Evolutionary conservation across 2,329 filamentous ascomycete species (phyloP).

Genomic region (Cordyceps cateniannulata): DNA sequence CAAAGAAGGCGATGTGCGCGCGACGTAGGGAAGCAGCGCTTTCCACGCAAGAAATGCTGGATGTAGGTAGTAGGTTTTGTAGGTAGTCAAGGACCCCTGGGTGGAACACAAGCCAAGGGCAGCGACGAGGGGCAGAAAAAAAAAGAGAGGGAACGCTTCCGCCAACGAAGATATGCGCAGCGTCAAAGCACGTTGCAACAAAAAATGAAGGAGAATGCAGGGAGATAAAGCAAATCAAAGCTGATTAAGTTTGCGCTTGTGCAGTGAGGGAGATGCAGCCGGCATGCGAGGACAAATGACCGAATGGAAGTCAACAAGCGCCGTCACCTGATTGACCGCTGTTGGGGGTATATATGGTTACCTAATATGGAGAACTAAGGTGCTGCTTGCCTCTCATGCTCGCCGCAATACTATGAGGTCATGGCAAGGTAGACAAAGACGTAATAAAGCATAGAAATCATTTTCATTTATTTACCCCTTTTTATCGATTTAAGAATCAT

Average conservation of each 20-base stretch:
- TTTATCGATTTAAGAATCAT: neutral
- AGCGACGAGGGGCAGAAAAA: neutral
- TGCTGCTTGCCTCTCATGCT: neutral
- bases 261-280: neutral
- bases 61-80: neutral
- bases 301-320: conserved; percentile 10
- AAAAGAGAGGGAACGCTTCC: neutral
- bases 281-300: neutral
- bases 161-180: neutral
- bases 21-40: neutral
- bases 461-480: neutral
- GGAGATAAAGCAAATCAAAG: neutral
- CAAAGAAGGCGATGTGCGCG: neutral
- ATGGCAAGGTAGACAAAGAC: neutral
- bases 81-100: neutral
- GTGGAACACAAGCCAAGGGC: neutral
- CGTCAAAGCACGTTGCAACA: neutral
- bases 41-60: neutral
- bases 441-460: neutral
- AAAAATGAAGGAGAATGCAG: neutral
- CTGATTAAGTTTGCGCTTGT: conserved; percentile 1
- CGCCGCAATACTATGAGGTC: neutral
- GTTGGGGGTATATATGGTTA: neutral
- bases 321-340: conserved; percentile 9
- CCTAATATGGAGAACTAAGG: neutral